Evolutionary conservation across 2,329 filamentous ascomycete species (phyloP).

Genomic region (Monosporascus sp.): DNA sequence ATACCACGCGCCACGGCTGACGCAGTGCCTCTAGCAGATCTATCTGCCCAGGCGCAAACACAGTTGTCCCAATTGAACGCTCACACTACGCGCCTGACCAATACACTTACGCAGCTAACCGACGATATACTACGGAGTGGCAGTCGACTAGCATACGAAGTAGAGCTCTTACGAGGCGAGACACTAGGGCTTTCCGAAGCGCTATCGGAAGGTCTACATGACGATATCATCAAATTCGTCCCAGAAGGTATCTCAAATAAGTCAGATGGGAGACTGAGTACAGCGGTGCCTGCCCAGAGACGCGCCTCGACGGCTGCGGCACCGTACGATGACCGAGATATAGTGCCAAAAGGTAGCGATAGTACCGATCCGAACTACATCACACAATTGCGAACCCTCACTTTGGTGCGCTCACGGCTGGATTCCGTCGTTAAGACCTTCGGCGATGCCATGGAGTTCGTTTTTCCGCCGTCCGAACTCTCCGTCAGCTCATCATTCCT

Average conservation of each 20-base stretch:
- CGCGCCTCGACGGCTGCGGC: constrained; percentile 16
- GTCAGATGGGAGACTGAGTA: constrained; percentile 17
- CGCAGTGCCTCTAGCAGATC: constrained; percentile 61
- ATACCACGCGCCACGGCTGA: constrained; percentile 25
- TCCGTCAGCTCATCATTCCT: constrained; percentile 82
- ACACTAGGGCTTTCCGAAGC: constrained; percentile 74
- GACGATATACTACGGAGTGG: constrained; percentile 92
- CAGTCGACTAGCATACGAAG: constrained; percentile 85
- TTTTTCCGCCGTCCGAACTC: constrained; percentile 80
- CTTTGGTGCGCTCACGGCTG: constrained; percentile 74
- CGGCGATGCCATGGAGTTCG: constrained; percentile 93
- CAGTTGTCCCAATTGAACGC: constrained; percentile 84
- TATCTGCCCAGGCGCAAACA: constrained; percentile 76
- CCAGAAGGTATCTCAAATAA: constrained; percentile 42
- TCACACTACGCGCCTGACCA: constrained; percentile 78
- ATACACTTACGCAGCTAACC: constrained; percentile 78
- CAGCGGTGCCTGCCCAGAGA: constrained; percentile 9
- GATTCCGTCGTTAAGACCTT: constrained; percentile 89
- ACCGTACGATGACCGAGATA: constrained; percentile 10
- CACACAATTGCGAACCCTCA: constrained; percentile 73
- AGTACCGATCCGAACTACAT: constrained; percentile 57
- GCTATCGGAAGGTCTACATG: constrained; percentile 64
- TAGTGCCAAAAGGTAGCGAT: constrained; percentile 9
- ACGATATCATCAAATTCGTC: constrained; percentile 69
- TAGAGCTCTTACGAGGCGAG: constrained; percentile 88